phyloP scores from a whole-genome alignment of 2,329 filamentous ascomycete species.

The Volutella citrinella region DNA sequence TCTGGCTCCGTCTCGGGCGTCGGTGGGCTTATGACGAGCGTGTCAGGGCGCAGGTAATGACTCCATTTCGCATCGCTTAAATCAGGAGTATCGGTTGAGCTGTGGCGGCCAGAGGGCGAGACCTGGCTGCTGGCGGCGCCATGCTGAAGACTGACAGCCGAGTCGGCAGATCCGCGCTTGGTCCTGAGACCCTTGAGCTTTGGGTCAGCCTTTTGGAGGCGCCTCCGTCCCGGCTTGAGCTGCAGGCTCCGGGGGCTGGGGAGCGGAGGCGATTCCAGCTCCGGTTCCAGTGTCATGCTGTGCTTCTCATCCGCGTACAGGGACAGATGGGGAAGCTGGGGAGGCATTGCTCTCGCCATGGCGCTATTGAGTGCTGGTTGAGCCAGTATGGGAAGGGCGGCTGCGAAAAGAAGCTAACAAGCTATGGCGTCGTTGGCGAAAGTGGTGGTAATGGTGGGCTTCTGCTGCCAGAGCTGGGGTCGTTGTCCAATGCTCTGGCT shows the following conservation, averaged over 20 bases:
- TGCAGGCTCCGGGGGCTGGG: constrained; percentile 12
- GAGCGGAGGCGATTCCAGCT: constrained; percentile 2
- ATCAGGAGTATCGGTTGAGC: constrained; percentile 21
- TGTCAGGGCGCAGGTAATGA: constrained; percentile 24
- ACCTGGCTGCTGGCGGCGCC: constrained; percentile 10
- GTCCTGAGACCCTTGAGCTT: constrained; percentile 23
- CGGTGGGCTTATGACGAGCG: too few relatives aligned
- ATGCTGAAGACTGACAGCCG: constrained; percentile 19
- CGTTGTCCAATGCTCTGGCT: too few relatives aligned
- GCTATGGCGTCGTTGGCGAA: too few relatives aligned
- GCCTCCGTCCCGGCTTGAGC: constrained; percentile 26
- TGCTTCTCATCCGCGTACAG: too few relatives aligned
- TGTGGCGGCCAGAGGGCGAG: constrained; percentile 18
- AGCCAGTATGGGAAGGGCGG: too few relatives aligned
- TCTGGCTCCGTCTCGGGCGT: too few relatives aligned
- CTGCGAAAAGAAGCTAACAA: too few relatives aligned
- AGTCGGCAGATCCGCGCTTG: constrained; percentile 26
- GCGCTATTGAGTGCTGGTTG: too few relatives aligned
- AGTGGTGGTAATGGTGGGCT: too few relatives aligned
- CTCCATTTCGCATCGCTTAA: constrained; percentile 28
- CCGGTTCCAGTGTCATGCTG: constrained; percentile 3
- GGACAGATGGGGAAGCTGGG: constrained; percentile 1
- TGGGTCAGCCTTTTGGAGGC: constrained; percentile 29
- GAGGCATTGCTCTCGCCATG: too few relatives aligned
- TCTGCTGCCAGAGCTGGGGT: too few relatives aligned